Base-by-base conservation (phyloP, 106 monocot species). In the Ottelia alismoides region DNA sequence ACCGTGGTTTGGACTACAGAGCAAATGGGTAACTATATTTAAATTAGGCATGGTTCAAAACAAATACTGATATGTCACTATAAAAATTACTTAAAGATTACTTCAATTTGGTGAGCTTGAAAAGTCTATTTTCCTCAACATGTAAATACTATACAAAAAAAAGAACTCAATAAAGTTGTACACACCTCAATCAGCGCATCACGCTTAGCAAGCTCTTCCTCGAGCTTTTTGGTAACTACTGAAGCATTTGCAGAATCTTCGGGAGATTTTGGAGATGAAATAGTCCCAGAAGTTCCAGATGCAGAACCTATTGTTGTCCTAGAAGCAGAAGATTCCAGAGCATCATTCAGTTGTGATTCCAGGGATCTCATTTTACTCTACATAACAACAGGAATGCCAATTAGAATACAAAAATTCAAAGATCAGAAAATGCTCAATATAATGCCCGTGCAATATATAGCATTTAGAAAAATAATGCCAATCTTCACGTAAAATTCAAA, bases 161-260 rank as follows among this genome's bases (percentile, higher is more conserved):
- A 47, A 16, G 19, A 53, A 51, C 40, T 43, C n/a, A n/a, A n/a
- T n/a, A n/a, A n/a, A n/a, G n/a, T 43, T 43, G 16, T 43, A 27
- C 58, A 59, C 56, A 98, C 96, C 96, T 98, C 85, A 70, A 98
- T 98, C 54, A 98, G 63, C 35, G 89, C 79, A 72, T 98, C 96
- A 17, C 96, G 68, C 56, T 98, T 98, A 53, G 76, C 45, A 14
- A 98, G 78, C 62, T 98, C 96, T 56, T 98, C 96, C 76, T 98
- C 85, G 29, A 98, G 82, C 60, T 80, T 89, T 55, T 79, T 89
- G 26, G 81, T 77, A 43, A 98, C 72, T 9, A 31, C 18, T 22
- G 82, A 69, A 45, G 85, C 79, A 67, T 83, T 73, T 61, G 54
- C 74, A 73, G 73, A 64, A 56, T 82, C 71, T 1, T 77, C 74